A percentile compares a stretch with the other conserved stretches of the same genome.
Conservation (phyloP, 352 stramenopile species). For the Phytophthora citrophthora region DNA sequence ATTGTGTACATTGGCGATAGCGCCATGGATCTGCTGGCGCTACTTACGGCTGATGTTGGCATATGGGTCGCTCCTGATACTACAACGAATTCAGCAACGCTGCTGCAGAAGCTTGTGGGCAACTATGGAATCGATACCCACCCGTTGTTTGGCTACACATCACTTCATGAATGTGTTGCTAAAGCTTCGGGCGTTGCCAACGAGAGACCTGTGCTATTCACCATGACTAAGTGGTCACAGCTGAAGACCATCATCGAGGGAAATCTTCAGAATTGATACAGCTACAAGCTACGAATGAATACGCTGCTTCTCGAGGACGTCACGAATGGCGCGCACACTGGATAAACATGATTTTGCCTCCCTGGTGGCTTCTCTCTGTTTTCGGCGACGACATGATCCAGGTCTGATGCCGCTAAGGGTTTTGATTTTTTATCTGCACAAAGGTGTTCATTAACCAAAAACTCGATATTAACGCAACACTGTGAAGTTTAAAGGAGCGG, state of each 20-base stretch:
- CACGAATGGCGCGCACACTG: too few relatives aligned
- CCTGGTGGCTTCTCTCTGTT: too few relatives aligned
- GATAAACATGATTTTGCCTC: too few relatives aligned
- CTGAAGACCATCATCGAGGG: slow-evolving; percentile 9
- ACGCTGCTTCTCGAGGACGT: too few relatives aligned
- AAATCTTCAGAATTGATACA: neutral
- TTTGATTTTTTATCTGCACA: too few relatives aligned
- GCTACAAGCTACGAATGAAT: neutral
- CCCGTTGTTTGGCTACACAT: slow-evolving; percentile 25
- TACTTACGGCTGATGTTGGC: slow-evolving; percentile 70
- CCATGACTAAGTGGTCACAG: slow-evolving; percentile 29
- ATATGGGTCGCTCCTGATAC: slow-evolving; percentile 38
- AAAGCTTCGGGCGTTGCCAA: neutral
- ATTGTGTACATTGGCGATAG: slow-evolving; percentile 77
- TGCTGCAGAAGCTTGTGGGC: slow-evolving; percentile 26
- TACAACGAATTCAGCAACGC: slow-evolving; percentile 11
- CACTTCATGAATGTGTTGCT: slow-evolving; percentile 20
- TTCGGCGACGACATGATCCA: too few relatives aligned
- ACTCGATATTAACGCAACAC: slow-evolving; percentile 28
- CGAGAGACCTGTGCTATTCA: slow-evolving; percentile 32
- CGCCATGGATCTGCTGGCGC: slow-evolving; percentile 65
- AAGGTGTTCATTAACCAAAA: slow-evolving; percentile 19
- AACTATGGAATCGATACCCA: slow-evolving; percentile 43
- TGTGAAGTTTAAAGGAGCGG: slow-evolving; percentile 19
- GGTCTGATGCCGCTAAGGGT: too few relatives aligned